A percentile compares a stretch with the other conserved stretches of the same genome.
Evolutionary conservation across 768 basidiomycete genomes (phyloP).

Genomic region (Termitomyces sp.): DNA sequence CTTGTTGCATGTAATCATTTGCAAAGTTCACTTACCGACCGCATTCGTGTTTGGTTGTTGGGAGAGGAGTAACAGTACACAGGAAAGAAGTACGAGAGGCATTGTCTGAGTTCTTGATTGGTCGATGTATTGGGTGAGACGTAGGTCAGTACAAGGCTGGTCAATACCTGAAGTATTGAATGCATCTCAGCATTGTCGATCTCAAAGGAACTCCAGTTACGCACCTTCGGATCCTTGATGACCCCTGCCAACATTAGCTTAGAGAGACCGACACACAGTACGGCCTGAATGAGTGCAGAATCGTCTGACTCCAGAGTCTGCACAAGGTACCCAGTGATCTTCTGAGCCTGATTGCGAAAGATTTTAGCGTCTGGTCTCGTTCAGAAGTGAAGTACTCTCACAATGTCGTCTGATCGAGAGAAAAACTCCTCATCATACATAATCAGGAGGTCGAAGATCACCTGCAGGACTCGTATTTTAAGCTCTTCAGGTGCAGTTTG

Average conservation of each 20-base stretch:
- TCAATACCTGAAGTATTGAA: constrained; percentile 25
- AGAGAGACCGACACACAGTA: constrained; percentile 76
- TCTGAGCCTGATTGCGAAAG: constrained; percentile 24
- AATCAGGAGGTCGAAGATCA: constrained; percentile 87
- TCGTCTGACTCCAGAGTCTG: constrained; percentile 59
- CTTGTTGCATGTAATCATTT: background rate
- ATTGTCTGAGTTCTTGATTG: constrained; percentile 86
- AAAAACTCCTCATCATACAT: constrained; percentile 83
- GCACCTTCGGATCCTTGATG: constrained; percentile 71
- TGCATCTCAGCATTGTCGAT: background rate
- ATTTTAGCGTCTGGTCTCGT: background rate
- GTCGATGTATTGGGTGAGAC: constrained; percentile 80
- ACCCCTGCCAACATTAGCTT: constrained; percentile 88
- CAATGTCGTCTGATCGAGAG: constrained; percentile 39
- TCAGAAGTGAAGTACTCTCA: constrained; percentile 16
- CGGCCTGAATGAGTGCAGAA: constrained; percentile 67
- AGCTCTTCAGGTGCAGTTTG: constrained; percentile 71
- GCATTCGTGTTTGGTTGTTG: constrained; percentile 67
- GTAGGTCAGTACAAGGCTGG: constrained; percentile 51
- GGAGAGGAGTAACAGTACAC: constrained; percentile 87
- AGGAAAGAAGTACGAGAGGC: constrained; percentile 93
- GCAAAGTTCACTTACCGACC: constrained; percentile 27
- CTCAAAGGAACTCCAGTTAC: constrained; percentile 6
- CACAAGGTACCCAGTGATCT: constrained; percentile 41
- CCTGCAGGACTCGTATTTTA: constrained; percentile 72